Base-by-base conservation (phyloP, 2,329 filamentous ascomycete species). In the Capronia coronata region DNA sequence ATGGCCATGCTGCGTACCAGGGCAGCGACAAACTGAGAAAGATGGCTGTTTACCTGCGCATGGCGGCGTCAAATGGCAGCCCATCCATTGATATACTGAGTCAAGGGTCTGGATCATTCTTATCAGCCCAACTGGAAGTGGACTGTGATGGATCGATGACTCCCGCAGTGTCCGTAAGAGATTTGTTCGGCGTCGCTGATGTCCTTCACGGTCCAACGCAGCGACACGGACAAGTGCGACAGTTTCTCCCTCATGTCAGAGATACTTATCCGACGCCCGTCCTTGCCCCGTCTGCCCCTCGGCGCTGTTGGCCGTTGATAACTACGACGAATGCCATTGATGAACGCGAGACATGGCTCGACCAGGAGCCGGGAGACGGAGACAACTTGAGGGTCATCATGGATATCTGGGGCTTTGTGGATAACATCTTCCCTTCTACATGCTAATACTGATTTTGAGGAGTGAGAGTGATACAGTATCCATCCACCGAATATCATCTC, bases 1-100 rank as follows among this genome's bases (percentile, higher is more conserved):
- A 54, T 16, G 8, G 51, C 54, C 54, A 56, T 56, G 23, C 3
- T 27, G 27, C 22, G 13, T 14, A 43, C 13, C 14, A 44, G 10
- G 32, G 37, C 9, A 32, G 21, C 13, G 18, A 34, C 8, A 30
- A 19, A 35, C 38, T 9, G 19, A 32, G 29, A 11, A 42, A n/a
- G n/a, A n/a, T n/a, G n/a, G n/a, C n/a, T n/a, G n/a, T n/a, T n/a
- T n/a, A n/a, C n/a, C 21, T 14, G 16, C 35, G 7, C 29, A 32
- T n/a, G 35, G 19, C 35, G n/a, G n/a, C 25, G 5, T 27, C 10
- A 5, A 27, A 27, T 27, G 25, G 25, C 25, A 5, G 25, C 25
- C 25, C 10, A 5, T 27, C 10, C 13, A 8, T 38, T 18, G 4
- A 21, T 38, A 38, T 38, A 38, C 19, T 13, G 13, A 18, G 35